A percentile compares a stretch with the other conserved stretches of the same genome.
Evolutionary conservation across 139 green algal species (phyloP).

Genomic region (Bryopsis sp.): DNA sequence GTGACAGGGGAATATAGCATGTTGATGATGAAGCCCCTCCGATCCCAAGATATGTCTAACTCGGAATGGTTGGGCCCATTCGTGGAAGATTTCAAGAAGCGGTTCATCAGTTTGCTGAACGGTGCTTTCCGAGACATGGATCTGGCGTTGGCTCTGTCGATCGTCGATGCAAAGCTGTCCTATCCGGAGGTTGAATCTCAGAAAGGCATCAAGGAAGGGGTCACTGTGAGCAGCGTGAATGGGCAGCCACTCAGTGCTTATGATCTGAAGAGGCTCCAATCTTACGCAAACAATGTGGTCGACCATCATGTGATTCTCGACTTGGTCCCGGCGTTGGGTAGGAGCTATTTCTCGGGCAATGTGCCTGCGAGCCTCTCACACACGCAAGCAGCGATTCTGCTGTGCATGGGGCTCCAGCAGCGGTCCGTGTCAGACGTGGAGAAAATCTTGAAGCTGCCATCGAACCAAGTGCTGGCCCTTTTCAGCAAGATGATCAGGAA

Average conservation of each 20-base stretch:
- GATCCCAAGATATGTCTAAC: constrained; percentile 49
- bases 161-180: constrained; percentile 77
- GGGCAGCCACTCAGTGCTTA: constrained; percentile 55
- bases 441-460: constrained; percentile 60
- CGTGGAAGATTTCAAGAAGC: constrained; percentile 63
- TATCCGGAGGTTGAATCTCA: constrained; percentile 58
- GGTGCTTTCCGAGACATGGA: constrained; percentile 51
- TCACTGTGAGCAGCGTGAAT: constrained; percentile 39
- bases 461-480: constrained; percentile 69
- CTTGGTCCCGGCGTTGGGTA: constrained; percentile 65
- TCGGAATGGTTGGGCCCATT: constrained; percentile 67
- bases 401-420: constrained; percentile 64
- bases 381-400: constrained; percentile 71
- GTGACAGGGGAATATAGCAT: constrained; percentile 85
- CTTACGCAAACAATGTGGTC: constrained; percentile 86
- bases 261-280: constrained; percentile 89
- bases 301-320: constrained; percentile 93
- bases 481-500: constrained; percentile 92
- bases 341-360: constrained; percentile 64
- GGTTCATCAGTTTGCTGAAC: constrained; percentile 39
- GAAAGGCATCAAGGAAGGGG: constrained; percentile 24
- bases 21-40: constrained; percentile 76
- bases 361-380: constrained; percentile 77
- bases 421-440: constrained; percentile 48
- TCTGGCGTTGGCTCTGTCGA: constrained; percentile 66